phyloP scores from a whole-genome alignment of 495 filamentous ascomycete species.

The Xeromyces bisporus region DNA sequence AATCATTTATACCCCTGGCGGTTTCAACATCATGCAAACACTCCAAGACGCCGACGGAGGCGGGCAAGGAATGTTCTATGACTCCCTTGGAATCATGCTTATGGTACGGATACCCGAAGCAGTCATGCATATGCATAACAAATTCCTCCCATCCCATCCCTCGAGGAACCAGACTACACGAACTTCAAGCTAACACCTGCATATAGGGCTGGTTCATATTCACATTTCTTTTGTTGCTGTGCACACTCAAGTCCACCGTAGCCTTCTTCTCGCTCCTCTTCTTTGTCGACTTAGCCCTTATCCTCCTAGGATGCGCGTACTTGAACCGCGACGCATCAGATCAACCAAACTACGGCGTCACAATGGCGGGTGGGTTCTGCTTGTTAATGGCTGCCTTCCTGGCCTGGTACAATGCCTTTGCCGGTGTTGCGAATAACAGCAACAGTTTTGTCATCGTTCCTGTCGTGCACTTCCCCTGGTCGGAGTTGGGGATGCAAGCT shows the following conservation, averaged over 20 bases:
- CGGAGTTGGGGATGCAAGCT: no score
- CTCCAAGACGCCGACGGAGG: slow-evolving; percentile 28
- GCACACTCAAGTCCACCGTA: slow-evolving; percentile 75
- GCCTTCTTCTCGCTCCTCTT: slow-evolving; percentile 87
- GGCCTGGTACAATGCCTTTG: slow-evolving; percentile 83
- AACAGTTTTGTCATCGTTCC: slow-evolving; percentile 83
- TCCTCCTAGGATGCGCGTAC: slow-evolving; percentile 56
- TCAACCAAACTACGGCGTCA: slow-evolving; percentile 27
- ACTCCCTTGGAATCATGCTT: slow-evolving; percentile 62
- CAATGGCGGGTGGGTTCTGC: slow-evolving; percentile 65
- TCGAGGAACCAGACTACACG: no score
- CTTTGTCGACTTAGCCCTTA: slow-evolving; percentile 66
- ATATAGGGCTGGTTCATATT: slow-evolving; percentile 74
- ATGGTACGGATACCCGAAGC: no score
- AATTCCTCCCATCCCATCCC: no score
- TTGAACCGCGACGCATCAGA: slow-evolving; percentile 27
- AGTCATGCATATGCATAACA: no score
- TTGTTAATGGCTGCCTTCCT: slow-evolving; percentile 66
- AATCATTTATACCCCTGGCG: slow-evolving; percentile 63
- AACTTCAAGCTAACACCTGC: neutral
- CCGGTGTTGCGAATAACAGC: slow-evolving; percentile 63
- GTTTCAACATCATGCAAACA: slow-evolving; percentile 36
- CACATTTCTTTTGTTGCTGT: slow-evolving; percentile 61
- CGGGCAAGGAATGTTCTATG: slow-evolving; percentile 30
- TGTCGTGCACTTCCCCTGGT: slow-evolving; percentile 88